Conservation (phyloP, 305 asterid species). For the Andrographis paniculata region DNA sequence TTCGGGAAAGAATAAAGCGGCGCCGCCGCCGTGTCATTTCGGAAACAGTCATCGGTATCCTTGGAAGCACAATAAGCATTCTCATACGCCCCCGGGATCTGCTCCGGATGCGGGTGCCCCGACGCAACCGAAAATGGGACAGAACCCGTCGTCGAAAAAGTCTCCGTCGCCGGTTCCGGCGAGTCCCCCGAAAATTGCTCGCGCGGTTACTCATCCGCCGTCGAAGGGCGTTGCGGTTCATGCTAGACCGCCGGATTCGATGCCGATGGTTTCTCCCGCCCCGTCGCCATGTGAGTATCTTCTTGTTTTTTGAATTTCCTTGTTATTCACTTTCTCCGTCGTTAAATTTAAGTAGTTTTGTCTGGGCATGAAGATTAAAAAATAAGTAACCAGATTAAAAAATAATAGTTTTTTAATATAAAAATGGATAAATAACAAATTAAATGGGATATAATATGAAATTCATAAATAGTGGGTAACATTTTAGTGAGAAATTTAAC, state of each 20-base stretch:
- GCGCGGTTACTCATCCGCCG: constrained; percentile 44
- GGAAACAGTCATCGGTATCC: constrained; percentile 36
- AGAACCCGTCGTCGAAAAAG: constrained; percentile 23
- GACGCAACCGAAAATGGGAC: constrained; percentile 24
- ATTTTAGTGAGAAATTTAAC: too few species aligned
- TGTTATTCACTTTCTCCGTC: too few species aligned
- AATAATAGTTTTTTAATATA: too few species aligned
- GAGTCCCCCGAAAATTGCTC: constrained; percentile 45
- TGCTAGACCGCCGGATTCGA: constrained; percentile 40
- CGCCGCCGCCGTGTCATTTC: constrained; percentile 39
- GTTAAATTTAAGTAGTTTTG: too few species aligned
- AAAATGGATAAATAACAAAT: too few species aligned
- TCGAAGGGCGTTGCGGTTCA: constrained; percentile 37
- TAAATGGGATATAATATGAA: too few species aligned
- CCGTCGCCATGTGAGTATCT: constrained; percentile 58
- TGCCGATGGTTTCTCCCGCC: constrained; percentile 37
- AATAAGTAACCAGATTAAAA: too few species aligned
- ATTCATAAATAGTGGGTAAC: too few species aligned
- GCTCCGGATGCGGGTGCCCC: constrained; percentile 47
- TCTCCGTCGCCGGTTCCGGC: constrained; percentile 37
- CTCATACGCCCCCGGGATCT: constrained; percentile 33
- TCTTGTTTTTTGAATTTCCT: too few species aligned
- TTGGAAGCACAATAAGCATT: constrained; percentile 30
- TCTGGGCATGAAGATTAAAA: too few species aligned
- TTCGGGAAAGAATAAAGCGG: too few species aligned